Base-by-base conservation (phyloP, 805 yeast genomes). In the Ogataea wickerhamii region DNA sequence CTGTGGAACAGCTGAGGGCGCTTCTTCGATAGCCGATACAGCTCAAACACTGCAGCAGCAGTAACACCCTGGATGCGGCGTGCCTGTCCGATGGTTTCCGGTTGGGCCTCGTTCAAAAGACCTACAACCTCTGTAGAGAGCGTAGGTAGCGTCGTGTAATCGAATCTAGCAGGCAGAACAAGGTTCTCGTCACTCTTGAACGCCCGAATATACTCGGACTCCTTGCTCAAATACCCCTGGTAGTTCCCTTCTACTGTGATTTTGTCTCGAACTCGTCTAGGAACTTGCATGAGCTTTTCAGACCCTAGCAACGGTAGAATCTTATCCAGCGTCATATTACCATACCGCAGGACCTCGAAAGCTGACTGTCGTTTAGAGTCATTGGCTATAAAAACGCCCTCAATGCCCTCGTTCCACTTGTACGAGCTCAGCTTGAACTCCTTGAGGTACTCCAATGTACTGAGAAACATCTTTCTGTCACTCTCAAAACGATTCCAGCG, bases 1-100 rank as follows among this genome's bases (percentile, higher is more conserved):
- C 21, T 21, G 6, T 18, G 8, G 18, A 27, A 26, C 13, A 19
- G 14, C 11, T 28, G 36, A 31, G 64, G 68, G 13, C 47, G 55
- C 16, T 61, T 56, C 38, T 59, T 65, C 5, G 71, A 71, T 38
- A 82, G 57, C 44, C 80, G 69, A 55, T 80, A 85, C 32, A 89
- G 68, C 55, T 86, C 94, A 46, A 87, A 83, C 13, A 87, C 68
- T 0, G 96, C 93, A 0, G 96, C 91, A 0, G 98, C 96, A 0
- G 98, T 91, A 2, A 93, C 80, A 1, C 98, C 98, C 53, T 93
- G 95, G 10, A 91, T 83, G 49, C 98, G 71, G 56, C 95, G 73
- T 0, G 98, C 98, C 58, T 93, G 98, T 0, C 98, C 98, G 31
- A 93, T 77, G 0, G 97, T 93, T 37, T 77, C 76, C 0, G 98